Conservation (phyloP, 768 basidiomycete genomes). For the Trametes elegans region DNA sequence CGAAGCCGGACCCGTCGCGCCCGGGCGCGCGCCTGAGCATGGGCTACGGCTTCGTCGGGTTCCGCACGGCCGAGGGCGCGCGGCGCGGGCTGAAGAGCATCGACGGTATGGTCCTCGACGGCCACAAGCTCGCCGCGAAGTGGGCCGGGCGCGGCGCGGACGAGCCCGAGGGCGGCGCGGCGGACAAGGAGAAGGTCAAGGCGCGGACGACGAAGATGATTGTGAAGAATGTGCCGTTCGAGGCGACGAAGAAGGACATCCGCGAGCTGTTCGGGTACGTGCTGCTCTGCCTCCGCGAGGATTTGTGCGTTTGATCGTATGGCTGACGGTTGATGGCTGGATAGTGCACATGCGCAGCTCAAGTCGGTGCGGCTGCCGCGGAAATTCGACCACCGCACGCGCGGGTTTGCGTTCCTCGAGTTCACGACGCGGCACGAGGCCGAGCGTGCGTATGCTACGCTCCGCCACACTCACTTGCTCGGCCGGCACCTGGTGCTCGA, state of each 20-base stretch:
- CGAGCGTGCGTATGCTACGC: conserved; percentile 79
- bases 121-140: conserved; percentile 78
- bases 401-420: conserved; percentile 97
- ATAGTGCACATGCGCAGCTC: conserved; percentile 84
- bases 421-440: conserved; percentile 90
- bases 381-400: conserved; percentile 83
- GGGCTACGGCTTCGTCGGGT: conserved; percentile 97
- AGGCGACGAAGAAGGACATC: conserved; percentile 91
- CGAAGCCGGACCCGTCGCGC: conserved; percentile 82
- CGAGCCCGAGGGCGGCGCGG: conserved; percentile 46
- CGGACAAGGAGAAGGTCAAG: conserved; percentile 41
- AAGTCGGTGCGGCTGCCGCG: conserved; percentile 93
- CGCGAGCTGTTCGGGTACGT: conserved; percentile 84
- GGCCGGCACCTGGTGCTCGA: conserved; percentile 93
- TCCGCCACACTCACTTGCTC: conserved; percentile 93
- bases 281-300: background rate
- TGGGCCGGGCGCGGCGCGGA: conserved; percentile 81
- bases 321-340: background rate
- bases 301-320: background rate
- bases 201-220: conserved; percentile 89
- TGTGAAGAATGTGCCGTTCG: conserved; percentile 98
- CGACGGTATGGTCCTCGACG: conserved; percentile 82
- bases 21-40: conserved; percentile 69
- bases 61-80: conserved; percentile 73
- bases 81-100: conserved; percentile 71